Evolutionary conservation across 768 basidiomycete genomes (phyloP).

Genomic region (Kwoniella bestiolae): DNA sequence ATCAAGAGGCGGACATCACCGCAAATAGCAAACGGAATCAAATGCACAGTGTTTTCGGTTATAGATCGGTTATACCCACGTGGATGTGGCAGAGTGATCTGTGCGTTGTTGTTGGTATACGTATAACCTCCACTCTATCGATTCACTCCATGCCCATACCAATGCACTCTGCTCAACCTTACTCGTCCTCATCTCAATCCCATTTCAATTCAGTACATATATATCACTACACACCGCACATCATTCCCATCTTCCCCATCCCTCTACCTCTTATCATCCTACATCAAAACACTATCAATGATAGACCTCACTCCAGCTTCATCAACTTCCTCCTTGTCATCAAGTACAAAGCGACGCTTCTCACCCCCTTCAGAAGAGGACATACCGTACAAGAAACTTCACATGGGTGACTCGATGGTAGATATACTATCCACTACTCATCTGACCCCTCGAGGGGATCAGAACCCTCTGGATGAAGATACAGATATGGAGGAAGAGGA

Average conservation of each 20-base stretch:
- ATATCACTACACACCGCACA: neutral
- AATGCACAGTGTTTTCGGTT: neutral
- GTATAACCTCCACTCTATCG: neutral
- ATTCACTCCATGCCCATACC: no score
- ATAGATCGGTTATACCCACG: neutral
- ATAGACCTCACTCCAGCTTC: neutral
- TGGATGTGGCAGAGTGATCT: neutral
- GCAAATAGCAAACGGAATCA: neutral
- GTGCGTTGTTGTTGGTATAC: neutral
- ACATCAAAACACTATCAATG: neutral
- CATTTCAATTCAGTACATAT: neutral
- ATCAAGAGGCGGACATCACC: neutral
- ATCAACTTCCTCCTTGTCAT: constrained; percentile 2
- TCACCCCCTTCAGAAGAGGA: neutral
- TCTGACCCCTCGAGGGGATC: neutral
- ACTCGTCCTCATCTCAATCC: neutral
- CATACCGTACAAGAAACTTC: constrained; percentile 1
- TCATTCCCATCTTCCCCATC: neutral
- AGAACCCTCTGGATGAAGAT: neutral
- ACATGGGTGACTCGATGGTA: neutral
- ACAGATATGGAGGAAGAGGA: neutral
- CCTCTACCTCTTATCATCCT: neutral
- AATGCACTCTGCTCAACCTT: no score
- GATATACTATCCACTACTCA: neutral
- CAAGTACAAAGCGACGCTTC: neutral